These are phyloP conservation scores for Pythium sukuiense DNA, from an alignment of 352 stramenopile species.

Conservation along the genomic window DNA sequence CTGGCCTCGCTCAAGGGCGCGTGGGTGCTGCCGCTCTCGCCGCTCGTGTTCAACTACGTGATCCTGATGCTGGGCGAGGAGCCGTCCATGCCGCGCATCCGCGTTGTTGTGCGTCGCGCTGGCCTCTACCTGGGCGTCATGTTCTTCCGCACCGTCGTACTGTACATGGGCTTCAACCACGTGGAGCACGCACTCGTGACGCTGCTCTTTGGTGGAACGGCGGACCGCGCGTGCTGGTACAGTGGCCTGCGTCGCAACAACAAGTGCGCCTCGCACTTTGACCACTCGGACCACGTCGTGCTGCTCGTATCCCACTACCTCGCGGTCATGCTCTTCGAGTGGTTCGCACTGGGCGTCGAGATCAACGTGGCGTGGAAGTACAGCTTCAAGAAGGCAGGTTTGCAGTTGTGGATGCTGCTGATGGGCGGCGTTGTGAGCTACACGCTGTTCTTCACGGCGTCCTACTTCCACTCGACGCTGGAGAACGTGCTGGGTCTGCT, in stretches of 20 bases:
- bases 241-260: slow-evolving; percentile 49
- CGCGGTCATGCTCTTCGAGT: slow-evolving; percentile 71
- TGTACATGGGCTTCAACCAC: slow-evolving; percentile 61
- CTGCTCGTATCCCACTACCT: slow-evolving; percentile 74
- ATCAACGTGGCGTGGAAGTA: slow-evolving; percentile 16
- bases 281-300: slow-evolving; percentile 82
- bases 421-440: slow-evolving; percentile 40
- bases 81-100: slow-evolving; percentile 47
- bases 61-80: slow-evolving; percentile 60
- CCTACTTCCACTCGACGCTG: slow-evolving; percentile 65
- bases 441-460: slow-evolving; percentile 67
- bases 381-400: slow-evolving; percentile 50
- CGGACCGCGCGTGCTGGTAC: slow-evolving; percentile 56
- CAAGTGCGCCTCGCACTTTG: slow-evolving; percentile 53
- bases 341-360: slow-evolving; percentile 64
- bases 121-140: slow-evolving; percentile 64
- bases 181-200: slow-evolving; percentile 47
- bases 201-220: slow-evolving; percentile 36
- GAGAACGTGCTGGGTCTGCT: slow-evolving; percentile 68
- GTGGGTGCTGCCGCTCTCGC: slow-evolving; percentile 60
- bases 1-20: slow-evolving; percentile 53
- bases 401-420: slow-evolving; percentile 50
- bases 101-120: slow-evolving; percentile 52
- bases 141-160: slow-evolving; percentile 58
- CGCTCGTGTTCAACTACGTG: slow-evolving; percentile 69